phyloP scores from a whole-genome alignment of 2,329 filamentous ascomycete genomes.

The Fusarium torulosum region DNA sequence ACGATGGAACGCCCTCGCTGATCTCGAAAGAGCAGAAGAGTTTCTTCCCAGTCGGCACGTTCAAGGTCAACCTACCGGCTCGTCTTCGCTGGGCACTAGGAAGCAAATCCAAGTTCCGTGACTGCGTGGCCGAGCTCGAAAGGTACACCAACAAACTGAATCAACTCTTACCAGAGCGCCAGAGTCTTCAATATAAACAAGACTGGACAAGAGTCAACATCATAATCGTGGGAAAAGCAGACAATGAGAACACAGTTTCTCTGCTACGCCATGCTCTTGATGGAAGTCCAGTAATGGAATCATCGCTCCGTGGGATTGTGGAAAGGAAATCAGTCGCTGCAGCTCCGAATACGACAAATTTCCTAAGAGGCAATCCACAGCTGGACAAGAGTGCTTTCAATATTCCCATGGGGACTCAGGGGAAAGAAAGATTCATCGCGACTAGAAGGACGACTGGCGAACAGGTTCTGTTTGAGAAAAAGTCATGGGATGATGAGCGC shows the following conservation, averaged over 20 bases:
- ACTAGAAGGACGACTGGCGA: not conserved
- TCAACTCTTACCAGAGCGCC: not conserved
- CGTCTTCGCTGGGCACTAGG: not conserved
- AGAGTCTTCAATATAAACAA: not conserved
- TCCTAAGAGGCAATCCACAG: not conserved
- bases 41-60: accelerated
- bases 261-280: not conserved
- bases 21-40: not conserved
- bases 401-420: accelerated
- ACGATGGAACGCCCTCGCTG: accelerated
- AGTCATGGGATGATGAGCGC: not conserved
- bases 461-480: not conserved
- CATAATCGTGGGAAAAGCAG: not conserved
- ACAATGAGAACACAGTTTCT: not conserved
- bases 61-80: not conserved
- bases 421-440: not conserved
- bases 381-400: not conserved
- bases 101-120: not conserved
- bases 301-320: not conserved
- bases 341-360: not conserved
- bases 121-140: not conserved
- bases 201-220: conserved; percentile 9
- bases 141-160: not conserved
- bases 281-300: not conserved
- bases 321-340: not conserved